Base-by-base conservation (phyloP, 2,329 filamentous ascomycete species). In the Ophiostoma sp. region DNA sequence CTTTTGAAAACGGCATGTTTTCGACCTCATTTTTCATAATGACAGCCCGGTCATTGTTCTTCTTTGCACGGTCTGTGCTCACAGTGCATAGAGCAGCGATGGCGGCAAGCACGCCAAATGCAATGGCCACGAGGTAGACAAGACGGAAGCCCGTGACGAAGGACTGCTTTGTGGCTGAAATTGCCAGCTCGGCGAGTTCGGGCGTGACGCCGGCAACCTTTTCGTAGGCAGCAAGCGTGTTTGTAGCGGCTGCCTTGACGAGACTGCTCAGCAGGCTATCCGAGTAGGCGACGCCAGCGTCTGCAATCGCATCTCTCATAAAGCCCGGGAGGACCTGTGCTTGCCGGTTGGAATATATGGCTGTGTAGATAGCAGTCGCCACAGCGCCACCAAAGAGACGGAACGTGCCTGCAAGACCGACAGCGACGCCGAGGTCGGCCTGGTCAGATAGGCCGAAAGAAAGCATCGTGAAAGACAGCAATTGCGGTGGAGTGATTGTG, bases 351-450 rank as follows among this genome's bases (percentile, higher is more conserved):
- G 76, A 75, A 67, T 77, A 75, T 62, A 80, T 78, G 39, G 77
- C 75, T 0, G 77, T 78, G 75, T 79, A 81, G 69, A 81, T 79
- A 36, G 78, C 78, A 4, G 77, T 79, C 10, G 78, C 78, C 1
- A 80, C 75, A 20, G 79, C 78, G 67, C 79, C 79, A 31, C 77
- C 77, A 36, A 80, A 75, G 4, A 80, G 76, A 15, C 79, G 76
- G 72, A 78, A 79, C 8, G 52, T 57, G 52, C 52, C n/a, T 7
- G 52, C 52, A 57, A 57, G 52, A n/a, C 79, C 79, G 44, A 79
- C 77, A 1, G 79, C 78, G 13, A 79, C 74, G 31, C 79, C 79
- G 71, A 80, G 75, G 70, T 80, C 79, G 8, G 57, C 72, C 67
- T 79, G 79, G 68, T 79, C 77, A 1, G 78, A 75, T 0, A 80